Percentiles rank a stretch among this genome's conserved stretches.
Evolutionary conservation across 768 basidiomycete species (phyloP).

Genomic region (Macrolepiota fuliginosa): DNA sequence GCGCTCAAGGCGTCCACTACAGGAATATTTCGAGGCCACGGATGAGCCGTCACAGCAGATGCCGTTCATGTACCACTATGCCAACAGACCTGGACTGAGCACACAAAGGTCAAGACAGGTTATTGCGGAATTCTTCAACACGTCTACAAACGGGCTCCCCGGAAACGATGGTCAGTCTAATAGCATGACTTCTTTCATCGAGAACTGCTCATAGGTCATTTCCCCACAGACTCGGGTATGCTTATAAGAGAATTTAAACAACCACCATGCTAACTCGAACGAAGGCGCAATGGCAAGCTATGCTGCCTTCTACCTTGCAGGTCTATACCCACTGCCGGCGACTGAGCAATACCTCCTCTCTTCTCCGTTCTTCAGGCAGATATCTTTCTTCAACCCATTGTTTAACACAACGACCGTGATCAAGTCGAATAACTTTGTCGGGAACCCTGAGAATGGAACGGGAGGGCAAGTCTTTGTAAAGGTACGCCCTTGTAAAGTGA

Average conservation of each 20-base stretch:
- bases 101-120: constrained; percentile 54
- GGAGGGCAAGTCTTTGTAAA: constrained; percentile 57
- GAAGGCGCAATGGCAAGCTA: constrained; percentile 64
- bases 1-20: not conserved
- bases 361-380: constrained; percentile 58
- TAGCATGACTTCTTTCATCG: not conserved
- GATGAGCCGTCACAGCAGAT: constrained; percentile 69
- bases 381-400: constrained; percentile 60
- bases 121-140: constrained; percentile 57
- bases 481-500: constrained; percentile 28
- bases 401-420: constrained; percentile 59
- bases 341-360: constrained; percentile 58
- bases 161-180: constrained; percentile 58
- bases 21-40: constrained; percentile 62
- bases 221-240: constrained; percentile 24
- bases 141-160: constrained; percentile 52
- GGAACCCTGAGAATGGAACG: constrained; percentile 49
- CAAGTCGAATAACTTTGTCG: constrained; percentile 43
- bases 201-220: not conserved
- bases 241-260: not conserved
- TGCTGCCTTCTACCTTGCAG: constrained; percentile 54
- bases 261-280: constrained; percentile 12
- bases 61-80: constrained; percentile 71
- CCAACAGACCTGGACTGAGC: constrained; percentile 55
- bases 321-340: constrained; percentile 62